Evolutionary conservation across 106 monocot species (phyloP), one percentile per base, ranked within the genome.

Genomic region (Dendrobium officinale): DNA sequence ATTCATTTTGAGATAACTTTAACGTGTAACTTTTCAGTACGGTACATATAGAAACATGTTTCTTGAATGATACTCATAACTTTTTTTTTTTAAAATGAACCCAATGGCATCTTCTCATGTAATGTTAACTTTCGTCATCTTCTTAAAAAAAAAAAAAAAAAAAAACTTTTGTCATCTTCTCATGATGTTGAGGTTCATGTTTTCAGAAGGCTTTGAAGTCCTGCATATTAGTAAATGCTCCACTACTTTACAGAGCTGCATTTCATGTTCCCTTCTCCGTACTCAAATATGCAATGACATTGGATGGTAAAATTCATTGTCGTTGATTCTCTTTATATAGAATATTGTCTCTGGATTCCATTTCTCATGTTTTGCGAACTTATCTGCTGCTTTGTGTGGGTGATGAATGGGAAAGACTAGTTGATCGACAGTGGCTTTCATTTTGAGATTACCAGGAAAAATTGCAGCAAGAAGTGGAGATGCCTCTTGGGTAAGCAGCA

Each of bases 241-340:
- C 99, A 42, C 81, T 99, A 77, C 88, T 99, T 29, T 99, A 91
- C 77, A 87, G 99, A 90, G 86, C 99, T 77, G 87, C 95, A 44
- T 91, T 66, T 82, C 76, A 29, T 79, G 83, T 99, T 79, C 99
- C 99, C 9, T 99, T 87, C 81, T 95, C 99, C 76, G 88, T 99
- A 77, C 92, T 99, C 81, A 99, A 99, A 80, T 99, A 93, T 91
- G 99, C 99, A 78, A 99, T 99, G 95, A 99, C 99, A 56, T 85
- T 95, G 81, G 99, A 99, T 88, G 99, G 99, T 99, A 83, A 94
- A 87, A 47, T 76, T 82, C 67, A 51, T 49, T 49, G 48, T 76
- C 5, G n/a, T 74, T 74, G 4, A 74, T 84, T 6, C 64, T 51
- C 20, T 7, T 55, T 68, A 37, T 19, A 29, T 51, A 19, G 16